These are phyloP conservation scores for Pseudocercospora musae DNA, from an alignment of 2,329 filamentous ascomycete genomes.

Conservation along the genomic window DNA sequence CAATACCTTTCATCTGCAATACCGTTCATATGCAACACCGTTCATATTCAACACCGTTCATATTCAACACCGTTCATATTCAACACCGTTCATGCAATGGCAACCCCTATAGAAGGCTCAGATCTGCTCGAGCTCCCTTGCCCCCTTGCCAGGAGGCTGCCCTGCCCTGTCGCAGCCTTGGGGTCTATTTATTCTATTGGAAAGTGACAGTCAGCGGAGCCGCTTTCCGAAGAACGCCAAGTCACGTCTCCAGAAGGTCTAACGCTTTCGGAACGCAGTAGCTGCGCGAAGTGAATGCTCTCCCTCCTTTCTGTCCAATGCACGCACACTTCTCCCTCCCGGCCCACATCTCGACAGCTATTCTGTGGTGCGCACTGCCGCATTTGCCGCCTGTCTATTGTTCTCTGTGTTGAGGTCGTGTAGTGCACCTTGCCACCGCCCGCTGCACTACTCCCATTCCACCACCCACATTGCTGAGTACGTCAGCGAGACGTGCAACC, in stretches of 20 bases:
- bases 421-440: not conserved
- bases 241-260: no score
- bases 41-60: no score
- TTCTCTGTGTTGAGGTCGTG: not conserved
- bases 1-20: no score
- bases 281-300: not conserved
- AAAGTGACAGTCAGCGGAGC: no score
- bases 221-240: no score
- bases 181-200: no score
- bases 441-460: not conserved
- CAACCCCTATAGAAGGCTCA: not conserved
- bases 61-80: no score
- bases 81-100: no score
- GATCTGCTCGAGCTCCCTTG: not conserved
- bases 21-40: no score
- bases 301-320: not conserved
- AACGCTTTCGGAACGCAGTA: not conserved
- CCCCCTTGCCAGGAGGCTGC: not conserved
- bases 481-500: slow-evolving; percentile 12
- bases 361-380: not conserved
- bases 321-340: not conserved
- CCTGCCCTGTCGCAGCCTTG: not conserved
- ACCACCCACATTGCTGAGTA: slow-evolving; percentile 3
- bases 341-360: not conserved
- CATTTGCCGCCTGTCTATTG: not conserved